Conservation (phyloP, 139 green algal genomes). For the Raphidocelis subcapitata region DNA sequence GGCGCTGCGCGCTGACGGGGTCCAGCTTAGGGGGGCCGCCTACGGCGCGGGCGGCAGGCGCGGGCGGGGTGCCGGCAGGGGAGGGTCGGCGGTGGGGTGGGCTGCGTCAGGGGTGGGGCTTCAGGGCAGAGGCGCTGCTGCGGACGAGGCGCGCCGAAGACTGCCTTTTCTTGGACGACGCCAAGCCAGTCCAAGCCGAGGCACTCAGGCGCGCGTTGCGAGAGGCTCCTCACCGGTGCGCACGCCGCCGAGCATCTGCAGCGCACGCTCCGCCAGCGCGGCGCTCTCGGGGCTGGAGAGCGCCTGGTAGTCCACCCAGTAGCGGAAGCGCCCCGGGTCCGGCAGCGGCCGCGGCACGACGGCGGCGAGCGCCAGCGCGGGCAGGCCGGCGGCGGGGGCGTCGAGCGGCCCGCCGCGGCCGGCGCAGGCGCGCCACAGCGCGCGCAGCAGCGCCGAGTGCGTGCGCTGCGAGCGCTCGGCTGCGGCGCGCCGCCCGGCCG, state of each 20-base stretch:
- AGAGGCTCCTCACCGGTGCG: constrained; percentile 22
- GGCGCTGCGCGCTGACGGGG: constrained; percentile 18
- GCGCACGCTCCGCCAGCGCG: constrained; percentile 33
- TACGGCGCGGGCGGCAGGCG: not conserved
- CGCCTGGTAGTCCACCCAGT: constrained; percentile 59
- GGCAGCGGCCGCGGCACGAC: constrained; percentile 4
- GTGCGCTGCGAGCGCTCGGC: too few species aligned
- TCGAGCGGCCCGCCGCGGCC: too few species aligned
- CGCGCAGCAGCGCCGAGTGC: not conserved
- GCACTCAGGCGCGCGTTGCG: too few species aligned
- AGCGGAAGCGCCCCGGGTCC: constrained; percentile 33
- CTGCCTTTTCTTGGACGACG: too few species aligned
- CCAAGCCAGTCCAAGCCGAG: too few species aligned
- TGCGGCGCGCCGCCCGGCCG: too few species aligned
- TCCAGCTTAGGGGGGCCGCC: constrained; percentile 48
- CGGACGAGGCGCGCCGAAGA: too few species aligned
- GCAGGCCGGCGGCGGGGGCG: not conserved
- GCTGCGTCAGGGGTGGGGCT: not conserved
- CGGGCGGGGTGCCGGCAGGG: too few species aligned
- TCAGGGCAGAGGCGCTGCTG: not conserved
- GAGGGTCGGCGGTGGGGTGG: not conserved
- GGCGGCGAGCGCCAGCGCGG: constrained; percentile 1
- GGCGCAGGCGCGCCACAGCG: not conserved
- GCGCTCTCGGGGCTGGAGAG: constrained; percentile 35
- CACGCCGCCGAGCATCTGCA: constrained; percentile 21